These are phyloP conservation scores for Sicyos edulis DNA, from an alignment of 306 rosid species.

Conservation along the genomic window DNA sequence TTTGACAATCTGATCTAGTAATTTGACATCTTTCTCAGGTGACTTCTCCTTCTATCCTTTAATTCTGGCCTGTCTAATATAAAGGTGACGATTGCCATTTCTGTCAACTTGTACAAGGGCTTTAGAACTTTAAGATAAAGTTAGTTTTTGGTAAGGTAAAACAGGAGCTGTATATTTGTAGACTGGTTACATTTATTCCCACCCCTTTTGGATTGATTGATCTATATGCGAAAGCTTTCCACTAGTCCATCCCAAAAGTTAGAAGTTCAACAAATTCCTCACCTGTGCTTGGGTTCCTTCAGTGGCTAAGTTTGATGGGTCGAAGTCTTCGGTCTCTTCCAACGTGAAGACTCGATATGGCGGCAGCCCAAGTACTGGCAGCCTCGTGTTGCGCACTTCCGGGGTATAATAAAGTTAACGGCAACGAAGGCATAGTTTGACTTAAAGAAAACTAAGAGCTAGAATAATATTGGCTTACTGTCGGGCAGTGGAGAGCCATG, in stretches of 20 bases:
- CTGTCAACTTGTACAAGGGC: not conserved
- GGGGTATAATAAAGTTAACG: not conserved
- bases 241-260: slow-evolving; percentile 48
- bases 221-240: slow-evolving; percentile 44
- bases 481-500: slow-evolving; percentile 32
- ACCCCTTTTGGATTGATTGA: not conserved
- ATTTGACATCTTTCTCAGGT: slow-evolving; percentile 20
- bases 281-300: slow-evolving; percentile 71
- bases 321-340: slow-evolving; percentile 81
- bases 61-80: slow-evolving; percentile 6
- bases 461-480: slow-evolving; percentile 29
- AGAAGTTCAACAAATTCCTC: slow-evolving; percentile 18
- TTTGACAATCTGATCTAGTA: not conserved
- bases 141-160: not conserved
- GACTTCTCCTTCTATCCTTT: not conserved
- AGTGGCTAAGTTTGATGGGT: slow-evolving; percentile 43
- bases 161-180: slow-evolving; percentile 15
- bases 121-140: no score
- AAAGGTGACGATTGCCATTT: no score
- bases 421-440: not conserved
- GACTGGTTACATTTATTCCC: no score
- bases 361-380: slow-evolving; percentile 37
- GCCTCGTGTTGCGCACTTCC: no score
- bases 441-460: not conserved
- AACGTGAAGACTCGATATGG: slow-evolving; percentile 51